Evolutionary conservation across 805 yeast genomes (phyloP).

Genomic region (Saccharomycodes ludwigii): DNA sequence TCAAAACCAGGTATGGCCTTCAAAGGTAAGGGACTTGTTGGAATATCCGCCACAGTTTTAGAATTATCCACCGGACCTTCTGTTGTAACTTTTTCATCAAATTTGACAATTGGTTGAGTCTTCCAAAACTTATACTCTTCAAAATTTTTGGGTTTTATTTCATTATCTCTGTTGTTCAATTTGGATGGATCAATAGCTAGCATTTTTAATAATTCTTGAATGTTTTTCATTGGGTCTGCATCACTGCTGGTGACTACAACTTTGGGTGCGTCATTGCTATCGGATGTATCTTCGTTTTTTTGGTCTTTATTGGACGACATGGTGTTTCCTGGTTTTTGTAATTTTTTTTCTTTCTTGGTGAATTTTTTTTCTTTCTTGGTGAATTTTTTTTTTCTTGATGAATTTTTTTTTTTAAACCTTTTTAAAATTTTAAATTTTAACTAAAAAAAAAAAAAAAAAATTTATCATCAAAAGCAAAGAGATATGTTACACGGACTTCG

Average conservation of each 20-base stretch:
- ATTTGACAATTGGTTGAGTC: constrained; percentile 85
- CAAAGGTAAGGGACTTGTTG: constrained; percentile 58
- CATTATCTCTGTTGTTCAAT: constrained; percentile 35
- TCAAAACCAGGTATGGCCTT: constrained; percentile 58
- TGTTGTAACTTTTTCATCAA: constrained; percentile 49
- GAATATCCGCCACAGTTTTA: constrained; percentile 62
- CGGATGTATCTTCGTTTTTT: too few relatives aligned
- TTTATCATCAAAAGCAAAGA: neutral
- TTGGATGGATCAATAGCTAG: constrained; percentile 19
- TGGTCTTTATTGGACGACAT: too few relatives aligned
- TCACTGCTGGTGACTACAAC: constrained; percentile 2
- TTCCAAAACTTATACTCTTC: constrained; percentile 89
- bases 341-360: neutral
- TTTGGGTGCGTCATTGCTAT: too few relatives aligned
- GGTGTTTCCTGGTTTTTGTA: constrained; percentile 1
- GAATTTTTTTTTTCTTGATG: neutral
- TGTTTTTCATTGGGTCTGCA: constrained; percentile 7
- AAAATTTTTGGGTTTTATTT: constrained; percentile 37
- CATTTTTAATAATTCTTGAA: constrained; percentile 40
- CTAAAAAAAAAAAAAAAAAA: neutral
- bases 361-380: neutral
- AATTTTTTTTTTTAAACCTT: neutral
- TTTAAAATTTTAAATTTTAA: neutral
- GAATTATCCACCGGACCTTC: constrained; percentile 74
- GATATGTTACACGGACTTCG: neutral